Percentiles rank a stretch among this genome's conserved stretches.
Evolutionary conservation across 768 basidiomycete genomes (phyloP).

Genomic region (Collybia sordida): DNA sequence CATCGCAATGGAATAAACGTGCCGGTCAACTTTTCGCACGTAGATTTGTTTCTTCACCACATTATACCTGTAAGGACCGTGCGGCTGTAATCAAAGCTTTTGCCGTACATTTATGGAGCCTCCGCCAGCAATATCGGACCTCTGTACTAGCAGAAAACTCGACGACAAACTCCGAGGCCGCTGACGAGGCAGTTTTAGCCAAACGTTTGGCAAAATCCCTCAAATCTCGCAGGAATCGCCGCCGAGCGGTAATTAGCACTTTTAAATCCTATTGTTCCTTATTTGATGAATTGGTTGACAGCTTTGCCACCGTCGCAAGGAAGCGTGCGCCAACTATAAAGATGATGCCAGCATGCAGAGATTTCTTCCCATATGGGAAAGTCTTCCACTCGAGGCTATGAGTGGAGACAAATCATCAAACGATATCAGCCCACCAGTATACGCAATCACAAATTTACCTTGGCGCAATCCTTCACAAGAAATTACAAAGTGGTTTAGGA

Average conservation of each 20-base stretch:
- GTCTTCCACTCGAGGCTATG: conserved; percentile 5
- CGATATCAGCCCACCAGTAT: not conserved
- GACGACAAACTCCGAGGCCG: not conserved
- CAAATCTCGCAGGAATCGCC: not conserved
- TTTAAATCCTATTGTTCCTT: not conserved
- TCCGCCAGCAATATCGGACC: not conserved
- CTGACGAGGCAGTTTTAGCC: too few relatives aligned
- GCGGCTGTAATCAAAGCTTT: not conserved
- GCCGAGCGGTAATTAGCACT: not conserved
- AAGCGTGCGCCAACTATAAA: not conserved
- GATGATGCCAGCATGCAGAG: not conserved
- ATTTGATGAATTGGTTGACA: not conserved
- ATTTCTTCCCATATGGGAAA: not conserved
- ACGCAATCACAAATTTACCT: conserved; percentile 3
- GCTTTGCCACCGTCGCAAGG: not conserved
- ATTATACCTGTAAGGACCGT: not conserved
- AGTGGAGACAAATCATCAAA: conserved; percentile 8
- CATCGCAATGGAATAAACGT: not conserved
- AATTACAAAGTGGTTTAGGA: conserved; percentile 1
- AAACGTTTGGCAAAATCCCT: too few relatives aligned
- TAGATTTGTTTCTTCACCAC: not conserved
- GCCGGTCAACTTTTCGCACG: not conserved
- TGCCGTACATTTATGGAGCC: not conserved
- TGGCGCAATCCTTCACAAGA: conserved; percentile 6
- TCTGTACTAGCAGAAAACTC: not conserved